These are phyloP conservation scores for Xylaria scruposa DNA, from an alignment of 495 filamentous ascomycete species.

Conservation along the genomic window DNA sequence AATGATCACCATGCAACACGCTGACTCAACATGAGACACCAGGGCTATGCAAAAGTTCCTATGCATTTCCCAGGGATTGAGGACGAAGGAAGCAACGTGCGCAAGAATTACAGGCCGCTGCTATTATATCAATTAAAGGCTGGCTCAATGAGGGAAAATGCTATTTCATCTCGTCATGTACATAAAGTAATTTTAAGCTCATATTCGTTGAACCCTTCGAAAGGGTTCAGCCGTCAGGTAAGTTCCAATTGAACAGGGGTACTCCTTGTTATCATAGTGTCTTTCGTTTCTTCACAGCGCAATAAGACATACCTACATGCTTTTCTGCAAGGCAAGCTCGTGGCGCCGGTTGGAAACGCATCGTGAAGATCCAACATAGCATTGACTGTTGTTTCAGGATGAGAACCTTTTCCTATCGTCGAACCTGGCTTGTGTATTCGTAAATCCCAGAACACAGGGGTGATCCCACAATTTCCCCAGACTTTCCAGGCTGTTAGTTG, in stretches of 20 bases:
- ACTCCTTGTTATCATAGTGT: not conserved
- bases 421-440: slow-evolving; percentile 7
- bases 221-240: not conserved
- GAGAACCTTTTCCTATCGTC: not conserved
- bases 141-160: not conserved
- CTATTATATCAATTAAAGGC: not conserved
- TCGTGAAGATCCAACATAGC: not conserved
- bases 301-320: not conserved
- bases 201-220: not conserved
- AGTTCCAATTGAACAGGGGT: not conserved
- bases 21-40: not conserved
- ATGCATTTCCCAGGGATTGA: not conserved
- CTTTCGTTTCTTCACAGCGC: too few species aligned
- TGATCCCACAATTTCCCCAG: slow-evolving; percentile 26
- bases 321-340: not conserved
- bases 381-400: not conserved
- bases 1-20: slow-evolving; percentile 4
- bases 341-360: not conserved
- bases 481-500: not conserved
- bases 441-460: slow-evolving; percentile 14
- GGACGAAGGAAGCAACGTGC: not conserved
- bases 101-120: not conserved
- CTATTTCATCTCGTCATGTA: not conserved
- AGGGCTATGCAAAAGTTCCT: not conserved
- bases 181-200: not conserved